These are phyloP conservation scores for Clathrus columnatus DNA, from an alignment of 768 basidiomycete genomes.

Conservation along the genomic window DNA sequence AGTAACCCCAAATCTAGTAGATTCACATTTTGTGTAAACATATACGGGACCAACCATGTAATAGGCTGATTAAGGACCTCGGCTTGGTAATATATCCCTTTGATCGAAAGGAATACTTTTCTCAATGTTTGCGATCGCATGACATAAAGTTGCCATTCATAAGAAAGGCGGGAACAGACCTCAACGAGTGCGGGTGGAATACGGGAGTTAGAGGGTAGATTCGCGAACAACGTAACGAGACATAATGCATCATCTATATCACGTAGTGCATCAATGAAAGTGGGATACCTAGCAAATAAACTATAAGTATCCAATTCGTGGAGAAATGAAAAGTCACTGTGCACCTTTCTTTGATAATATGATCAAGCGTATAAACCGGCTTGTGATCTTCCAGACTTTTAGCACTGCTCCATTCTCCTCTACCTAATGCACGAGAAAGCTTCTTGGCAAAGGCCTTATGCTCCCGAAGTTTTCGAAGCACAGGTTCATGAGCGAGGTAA, in stretches of 20 bases:
- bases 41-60: constrained; percentile 95
- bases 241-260: constrained; percentile 97
- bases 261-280: constrained; percentile 89
- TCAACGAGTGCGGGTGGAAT: constrained; percentile 78
- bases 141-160: constrained; percentile 96
- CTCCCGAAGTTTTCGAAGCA: constrained; percentile 86
- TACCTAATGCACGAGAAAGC: constrained; percentile 82
- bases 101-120: constrained; percentile 93
- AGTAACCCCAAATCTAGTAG: background rate
- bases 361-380: constrained; percentile 86
- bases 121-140: constrained; percentile 79
- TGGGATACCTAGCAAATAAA: constrained; percentile 67
- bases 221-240: constrained; percentile 88
- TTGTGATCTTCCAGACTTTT: constrained; percentile 91
- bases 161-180: constrained; percentile 81
- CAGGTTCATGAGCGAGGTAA: constrained; percentile 93
- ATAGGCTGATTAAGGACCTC: constrained; percentile 88
- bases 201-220: constrained; percentile 77
- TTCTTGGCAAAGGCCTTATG: constrained; percentile 99
- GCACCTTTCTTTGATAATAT: constrained; percentile 95
- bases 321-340: constrained; percentile 16
- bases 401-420: constrained; percentile 91
- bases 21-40: constrained; percentile 88
- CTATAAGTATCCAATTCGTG: background rate
- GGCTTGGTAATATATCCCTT: constrained; percentile 97